phyloP scores from a whole-genome alignment of 169 alveolate species.

The Plasmodium inui region DNA sequence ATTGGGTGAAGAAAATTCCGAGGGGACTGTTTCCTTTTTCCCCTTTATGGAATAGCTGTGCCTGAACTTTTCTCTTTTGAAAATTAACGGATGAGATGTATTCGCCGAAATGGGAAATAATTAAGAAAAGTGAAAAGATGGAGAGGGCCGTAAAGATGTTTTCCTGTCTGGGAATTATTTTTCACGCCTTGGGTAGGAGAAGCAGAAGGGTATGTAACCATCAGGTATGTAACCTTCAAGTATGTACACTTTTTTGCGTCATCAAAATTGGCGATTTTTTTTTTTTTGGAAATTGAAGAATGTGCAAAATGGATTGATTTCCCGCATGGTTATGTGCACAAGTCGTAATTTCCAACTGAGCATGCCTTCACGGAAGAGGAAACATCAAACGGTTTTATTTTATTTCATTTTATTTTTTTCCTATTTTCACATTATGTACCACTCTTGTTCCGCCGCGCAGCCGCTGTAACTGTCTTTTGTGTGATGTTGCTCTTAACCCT shows the following conservation, averaged over 20 bases:
- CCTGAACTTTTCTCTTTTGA: neutral
- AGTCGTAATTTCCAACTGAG: neutral
- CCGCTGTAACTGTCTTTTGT: neutral
- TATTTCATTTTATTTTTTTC: neutral
- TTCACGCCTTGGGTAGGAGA: neutral
- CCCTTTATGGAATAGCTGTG: neutral
- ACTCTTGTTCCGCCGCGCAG: neutral
- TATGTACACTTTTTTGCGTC: neutral
- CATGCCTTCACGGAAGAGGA: neutral
- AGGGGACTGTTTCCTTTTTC: neutral
- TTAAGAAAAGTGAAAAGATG: neutral
- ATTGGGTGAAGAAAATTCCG: neutral
- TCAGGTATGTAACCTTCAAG: neutral
- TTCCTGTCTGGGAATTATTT: neutral
- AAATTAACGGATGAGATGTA: neutral
- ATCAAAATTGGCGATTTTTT: neutral
- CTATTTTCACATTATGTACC: neutral
- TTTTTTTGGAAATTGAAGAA: neutral
- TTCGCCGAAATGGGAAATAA: neutral
- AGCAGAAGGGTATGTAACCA: neutral
- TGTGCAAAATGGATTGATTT: neutral
- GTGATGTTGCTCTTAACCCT: neutral
- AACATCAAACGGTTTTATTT: neutral
- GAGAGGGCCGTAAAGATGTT: neutral
- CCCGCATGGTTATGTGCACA: neutral